phyloP scores from a whole-genome alignment of 495 filamentous ascomycete genomes.

The Bombardia bombarda region DNA sequence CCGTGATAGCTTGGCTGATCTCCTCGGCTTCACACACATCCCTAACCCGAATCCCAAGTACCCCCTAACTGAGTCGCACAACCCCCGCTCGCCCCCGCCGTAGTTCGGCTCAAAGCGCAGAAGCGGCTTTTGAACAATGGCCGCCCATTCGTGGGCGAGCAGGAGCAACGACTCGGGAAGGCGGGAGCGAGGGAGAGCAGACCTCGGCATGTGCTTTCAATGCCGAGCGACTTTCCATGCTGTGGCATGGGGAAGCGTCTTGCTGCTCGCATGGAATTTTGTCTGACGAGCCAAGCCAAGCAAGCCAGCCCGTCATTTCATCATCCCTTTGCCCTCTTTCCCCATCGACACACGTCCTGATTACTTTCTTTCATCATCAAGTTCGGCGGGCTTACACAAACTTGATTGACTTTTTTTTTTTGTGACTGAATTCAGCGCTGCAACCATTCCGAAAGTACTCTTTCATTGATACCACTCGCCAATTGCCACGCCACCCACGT shows the following conservation, averaged over 20 bases:
- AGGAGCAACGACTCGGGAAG: too few species aligned
- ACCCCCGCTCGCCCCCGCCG: not conserved
- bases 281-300: constrained; percentile 3
- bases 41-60: not conserved
- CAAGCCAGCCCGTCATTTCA: not conserved
- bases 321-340: constrained; percentile 3
- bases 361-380: not conserved
- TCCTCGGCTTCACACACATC: too few species aligned
- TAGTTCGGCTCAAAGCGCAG: not conserved
- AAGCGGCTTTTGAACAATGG: not conserved
- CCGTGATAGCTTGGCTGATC: too few species aligned
- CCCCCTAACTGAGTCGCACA: not conserved
- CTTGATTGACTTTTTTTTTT: too few species aligned
- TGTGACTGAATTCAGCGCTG: too few species aligned
- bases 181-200: not conserved
- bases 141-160: not conserved
- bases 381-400: not conserved
- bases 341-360: not conserved
- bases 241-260: too few species aligned
- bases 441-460: too few species aligned
- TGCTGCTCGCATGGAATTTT: not conserved
- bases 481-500: too few species aligned
- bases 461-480: too few species aligned
- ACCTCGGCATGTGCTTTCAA: constrained; percentile 23
- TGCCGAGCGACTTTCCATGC: constrained; percentile 10